These are phyloP conservation scores for Cyclostephanos tholiformis DNA, from an alignment of 108 stramenopile genomes.

Conservation along the genomic window DNA sequence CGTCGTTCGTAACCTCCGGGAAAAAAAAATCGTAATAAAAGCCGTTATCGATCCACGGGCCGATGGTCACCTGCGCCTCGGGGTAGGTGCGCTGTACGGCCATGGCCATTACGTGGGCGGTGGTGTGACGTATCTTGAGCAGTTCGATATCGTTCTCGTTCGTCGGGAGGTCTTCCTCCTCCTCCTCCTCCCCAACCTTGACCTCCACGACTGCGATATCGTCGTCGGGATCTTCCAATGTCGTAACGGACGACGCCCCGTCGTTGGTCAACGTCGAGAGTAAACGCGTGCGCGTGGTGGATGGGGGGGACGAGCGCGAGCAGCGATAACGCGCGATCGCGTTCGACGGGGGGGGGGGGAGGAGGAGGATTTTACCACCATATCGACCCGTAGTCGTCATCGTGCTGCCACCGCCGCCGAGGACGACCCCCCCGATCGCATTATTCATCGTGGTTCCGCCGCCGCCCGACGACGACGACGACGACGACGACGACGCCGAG, in stretches of 20 bases:
- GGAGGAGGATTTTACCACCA: too few species aligned
- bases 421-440: too few species aligned
- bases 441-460: too few species aligned
- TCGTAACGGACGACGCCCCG: too few species aligned
- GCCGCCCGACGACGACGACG: too few species aligned
- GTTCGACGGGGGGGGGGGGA: too few species aligned
- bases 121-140: slow-evolving; percentile 92
- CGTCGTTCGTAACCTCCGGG: slow-evolving; percentile 70
- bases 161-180: slow-evolving; percentile 80
- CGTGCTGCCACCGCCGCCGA: too few species aligned
- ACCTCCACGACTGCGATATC: slow-evolving; percentile 22
- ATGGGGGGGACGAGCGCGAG: too few species aligned
- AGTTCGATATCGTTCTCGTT: slow-evolving; percentile 91
- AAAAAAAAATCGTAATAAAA: slow-evolving; percentile 98
- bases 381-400: too few species aligned
- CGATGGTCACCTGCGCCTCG: slow-evolving; percentile 95
- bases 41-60: slow-evolving; percentile 98
- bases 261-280: not conserved
- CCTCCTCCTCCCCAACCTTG: slow-evolving; percentile 24
- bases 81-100: slow-evolving; percentile 94
- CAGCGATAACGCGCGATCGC: too few species aligned
- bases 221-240: not conserved
- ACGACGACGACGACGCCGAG: too few species aligned
- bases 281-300: not conserved
- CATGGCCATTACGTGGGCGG: slow-evolving; percentile 99